Base-by-base conservation (phyloP, 352 stramenopile species). In the Phytophthora melonis region DNA sequence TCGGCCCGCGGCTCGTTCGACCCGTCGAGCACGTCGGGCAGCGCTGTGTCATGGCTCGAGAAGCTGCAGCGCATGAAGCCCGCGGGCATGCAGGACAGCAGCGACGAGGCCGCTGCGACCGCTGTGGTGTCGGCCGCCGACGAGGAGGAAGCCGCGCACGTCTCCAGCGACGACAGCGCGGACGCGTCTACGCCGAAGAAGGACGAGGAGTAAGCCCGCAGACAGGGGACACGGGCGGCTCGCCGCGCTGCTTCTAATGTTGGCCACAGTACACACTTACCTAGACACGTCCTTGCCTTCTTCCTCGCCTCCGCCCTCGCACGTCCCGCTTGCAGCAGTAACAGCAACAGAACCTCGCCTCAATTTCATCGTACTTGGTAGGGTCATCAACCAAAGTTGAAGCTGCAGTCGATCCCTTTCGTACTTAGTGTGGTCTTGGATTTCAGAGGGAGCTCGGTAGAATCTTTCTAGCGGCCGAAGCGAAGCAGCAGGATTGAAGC, bases 61-160 rank as follows among this genome's bases (percentile, higher is more conserved):
- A 93, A 93, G 75, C 80, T 96, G 57, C 88, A 96, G 80, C 88
- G 86, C 36, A 96, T 96, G 89, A 94, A 92, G 77, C 89, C 89
- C 18, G 82, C 80, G 19, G 89, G 88, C 18, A 55, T 88, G 54
- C 72, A 84, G 63, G 54, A 75, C 30, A 74, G 34, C 55, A 70
- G 65, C 19, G 73, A 81, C n/a, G 80, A 81, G 58, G 71, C 66
- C 11, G 74, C 63, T 8, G 66, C 72, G 21, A 78, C 66, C 34
- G 66, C 62, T 13, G 58, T 77, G 32, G 65, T 70, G 19, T 84
- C 72, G 30, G 68, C 63, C 18, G 58, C 67, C 14, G 77, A 79
- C 36, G 69, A 77, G 52, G 55, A 82, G 30, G 58, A 70, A 19
- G 45, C 34, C 3, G 39, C 58, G 11, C 36, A 43, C 10, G 36